A percentile compares a stretch with the other conserved stretches of the same genome.
Evolutionary conservation across 768 basidiomycete species (phyloP).

Genomic region (Boletales sp.): DNA sequence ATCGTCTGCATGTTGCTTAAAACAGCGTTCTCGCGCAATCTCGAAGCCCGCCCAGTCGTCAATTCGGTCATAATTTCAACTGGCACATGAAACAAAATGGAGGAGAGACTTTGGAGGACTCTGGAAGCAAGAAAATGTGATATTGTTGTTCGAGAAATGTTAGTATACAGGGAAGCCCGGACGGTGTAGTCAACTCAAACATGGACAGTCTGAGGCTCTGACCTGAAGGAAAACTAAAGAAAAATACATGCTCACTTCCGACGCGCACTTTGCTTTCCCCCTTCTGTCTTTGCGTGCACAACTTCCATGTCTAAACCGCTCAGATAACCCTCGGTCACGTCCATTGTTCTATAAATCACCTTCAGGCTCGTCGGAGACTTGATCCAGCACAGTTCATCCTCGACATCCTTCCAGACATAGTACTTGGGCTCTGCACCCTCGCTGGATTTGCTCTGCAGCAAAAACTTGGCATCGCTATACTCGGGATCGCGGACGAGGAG

Average conservation of each 20-base stretch:
- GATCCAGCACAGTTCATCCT: background rate
- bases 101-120: slow-evolving; percentile 41
- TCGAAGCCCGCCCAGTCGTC: slow-evolving; percentile 49
- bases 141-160: slow-evolving; percentile 46
- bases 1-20: slow-evolving; percentile 41
- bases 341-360: background rate
- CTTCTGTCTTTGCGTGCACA: background rate
- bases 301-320: background rate
- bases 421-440: background rate
- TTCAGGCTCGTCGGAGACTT: background rate
- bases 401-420: background rate
- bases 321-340: background rate
- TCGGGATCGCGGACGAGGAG: background rate
- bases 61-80: slow-evolving; percentile 43
- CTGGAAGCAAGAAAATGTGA: slow-evolving; percentile 48
- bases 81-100: slow-evolving; percentile 48
- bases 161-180: slow-evolving; percentile 16
- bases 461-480: background rate
- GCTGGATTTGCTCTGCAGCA: background rate
- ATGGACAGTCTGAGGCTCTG: background rate
- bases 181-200: background rate
- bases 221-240: background rate
- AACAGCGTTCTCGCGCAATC: slow-evolving; percentile 52
- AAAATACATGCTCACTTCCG: background rate
- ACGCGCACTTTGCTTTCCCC: background rate